Base-by-base conservation (phyloP, 2,329 filamentous ascomycete genomes). In the Amesomyces nigricolor region DNA sequence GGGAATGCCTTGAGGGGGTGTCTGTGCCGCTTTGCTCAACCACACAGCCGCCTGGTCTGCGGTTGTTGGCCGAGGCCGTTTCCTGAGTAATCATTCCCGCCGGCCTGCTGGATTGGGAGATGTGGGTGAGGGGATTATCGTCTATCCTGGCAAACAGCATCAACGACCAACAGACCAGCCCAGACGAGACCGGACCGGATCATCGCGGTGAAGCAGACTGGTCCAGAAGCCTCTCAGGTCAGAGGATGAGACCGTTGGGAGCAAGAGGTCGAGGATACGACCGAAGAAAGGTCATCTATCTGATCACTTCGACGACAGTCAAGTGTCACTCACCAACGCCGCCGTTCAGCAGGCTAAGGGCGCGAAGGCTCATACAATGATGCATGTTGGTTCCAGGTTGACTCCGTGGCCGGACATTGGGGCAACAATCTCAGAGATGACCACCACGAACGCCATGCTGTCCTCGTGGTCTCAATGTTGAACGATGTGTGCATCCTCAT, bases 331-430 rank as follows among this genome's bases (percentile, higher is more conserved):
- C 16, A 35, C 11, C 19, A 6, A 47, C 8, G 5, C 16, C 50
- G 50, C 51, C 55, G 55, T 51, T 43, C 50, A 19, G 17, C 35
- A 16, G 44, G 35, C 32, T n/a, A 26, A 35, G 47, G 39, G 53
- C 53, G 43, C 29, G 11, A 29, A n/a, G 30, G 48, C 37, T 38
- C 47, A 26, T 26, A 26, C 22, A 26, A 26, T 26, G 50, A 51
- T 45, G 26, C 47, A 13, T 39, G 55, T 57, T 54, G 55, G 51
- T 57, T 51, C 51, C 51, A 54, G 51, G 26, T 57, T 54, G 29
- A 16, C 37, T 17, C 26, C 38, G 19, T 43, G 17, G 45, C 43
- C 26, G 37, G 46, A 17, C 44, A 39, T 10, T 38, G 46, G 35
- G 22, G 40, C 16, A 14, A 49, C 6, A 45, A 32, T 11, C 1